Percentiles rank a stretch among this genome's conserved stretches.
These are phyloP conservation scores for Diplodia seriata DNA, from an alignment of 2,329 filamentous ascomycete genomes.

Conservation along the genomic window DNA sequence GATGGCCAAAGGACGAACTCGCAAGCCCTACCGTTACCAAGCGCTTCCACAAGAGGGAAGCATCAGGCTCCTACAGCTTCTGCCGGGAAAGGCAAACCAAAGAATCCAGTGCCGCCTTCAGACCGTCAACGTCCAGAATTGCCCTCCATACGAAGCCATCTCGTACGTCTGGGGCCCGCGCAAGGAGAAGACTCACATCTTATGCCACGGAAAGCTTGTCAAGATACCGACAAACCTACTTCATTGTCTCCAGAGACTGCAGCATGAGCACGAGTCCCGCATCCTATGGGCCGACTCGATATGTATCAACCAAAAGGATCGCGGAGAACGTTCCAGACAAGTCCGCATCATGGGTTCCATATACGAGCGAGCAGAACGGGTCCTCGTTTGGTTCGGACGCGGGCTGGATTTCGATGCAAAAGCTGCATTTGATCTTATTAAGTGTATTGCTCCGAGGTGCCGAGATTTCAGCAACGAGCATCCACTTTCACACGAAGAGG, in stretches of 20 bases:
- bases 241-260: conserved; percentile 2
- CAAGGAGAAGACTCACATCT: neutral
- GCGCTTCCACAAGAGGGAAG: neutral
- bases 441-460: neutral
- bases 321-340: conserved; percentile 28
- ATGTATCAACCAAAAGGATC: conserved; percentile 33
- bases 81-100: neutral
- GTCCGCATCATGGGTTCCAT: conserved; percentile 32
- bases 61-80: conserved; percentile 1
- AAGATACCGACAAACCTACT: neutral
- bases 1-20: neutral
- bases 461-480: neutral
- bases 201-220: neutral
- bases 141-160: conserved; percentile 12
- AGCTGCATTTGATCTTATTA: neutral
- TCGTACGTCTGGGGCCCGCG: conserved; percentile 22
- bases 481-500: neutral
- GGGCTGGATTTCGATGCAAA: conserved; percentile 5
- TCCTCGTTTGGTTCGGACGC: conserved; percentile 27
- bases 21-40: neutral
- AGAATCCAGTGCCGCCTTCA: neutral
- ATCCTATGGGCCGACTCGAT: conserved; percentile 34
- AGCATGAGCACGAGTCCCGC: neutral
- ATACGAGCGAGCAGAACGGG: conserved; percentile 22
- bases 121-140: neutral